A percentile compares a stretch with the other conserved stretches of the same genome.
phyloP scores from a whole-genome alignment of 805 yeast genomes.

The Peterozyma xylosa region DNA sequence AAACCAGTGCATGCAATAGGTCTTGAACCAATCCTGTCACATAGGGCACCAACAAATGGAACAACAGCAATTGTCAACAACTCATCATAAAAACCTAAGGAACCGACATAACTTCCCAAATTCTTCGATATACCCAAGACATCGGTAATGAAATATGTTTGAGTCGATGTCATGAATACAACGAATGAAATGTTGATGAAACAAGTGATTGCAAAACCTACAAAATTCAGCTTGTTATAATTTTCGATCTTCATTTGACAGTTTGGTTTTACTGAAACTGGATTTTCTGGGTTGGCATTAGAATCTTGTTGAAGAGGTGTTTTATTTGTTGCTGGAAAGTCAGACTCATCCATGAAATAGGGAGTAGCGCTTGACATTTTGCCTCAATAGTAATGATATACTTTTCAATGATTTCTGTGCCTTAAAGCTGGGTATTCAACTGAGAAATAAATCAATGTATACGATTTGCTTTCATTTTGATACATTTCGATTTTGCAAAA shows the following conservation, averaged over 20 bases:
- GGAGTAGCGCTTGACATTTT: slow-evolving; percentile 4
- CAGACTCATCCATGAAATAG: slow-evolving; percentile 1
- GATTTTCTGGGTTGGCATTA: background rate
- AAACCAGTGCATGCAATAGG: slow-evolving; percentile 43
- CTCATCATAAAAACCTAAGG: slow-evolving; percentile 53
- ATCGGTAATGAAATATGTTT: slow-evolving; percentile 24
- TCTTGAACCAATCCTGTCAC: slow-evolving; percentile 58
- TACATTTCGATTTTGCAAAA: background rate
- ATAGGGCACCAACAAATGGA: slow-evolving; percentile 57
- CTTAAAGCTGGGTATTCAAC: background rate
- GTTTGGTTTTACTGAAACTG: background rate
- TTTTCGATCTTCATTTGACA: slow-evolving; percentile 9
- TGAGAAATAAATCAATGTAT: background rate
- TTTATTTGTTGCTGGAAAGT: background rate
- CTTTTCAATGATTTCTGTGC: background rate
- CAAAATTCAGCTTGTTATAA: slow-evolving; percentile 17
- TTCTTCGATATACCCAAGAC: slow-evolving; percentile 18
- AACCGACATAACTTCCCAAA: slow-evolving; percentile 39
- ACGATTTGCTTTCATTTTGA: background rate
- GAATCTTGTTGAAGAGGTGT: background rate
- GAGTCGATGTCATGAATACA: slow-evolving; percentile 22
- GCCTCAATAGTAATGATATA: background rate
- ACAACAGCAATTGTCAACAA: slow-evolving; percentile 41
- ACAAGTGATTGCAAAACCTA: slow-evolving; percentile 17
- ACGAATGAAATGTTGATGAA: slow-evolving; percentile 17